These are phyloP conservation scores for Plasmodium chabaudi DNA, from an alignment of 169 alveolate species.

Conservation along the genomic window DNA sequence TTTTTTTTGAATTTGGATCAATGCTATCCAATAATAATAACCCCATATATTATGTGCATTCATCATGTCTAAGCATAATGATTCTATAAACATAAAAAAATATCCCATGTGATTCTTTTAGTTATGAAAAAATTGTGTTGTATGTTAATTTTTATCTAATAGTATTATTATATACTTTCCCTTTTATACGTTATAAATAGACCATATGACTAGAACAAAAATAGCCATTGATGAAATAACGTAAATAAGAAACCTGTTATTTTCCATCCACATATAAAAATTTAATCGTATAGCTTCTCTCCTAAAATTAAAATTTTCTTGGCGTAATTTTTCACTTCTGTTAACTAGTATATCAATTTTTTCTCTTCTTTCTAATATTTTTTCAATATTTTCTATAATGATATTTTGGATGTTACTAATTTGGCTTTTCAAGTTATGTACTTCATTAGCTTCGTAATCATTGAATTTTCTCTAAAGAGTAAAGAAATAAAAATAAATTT, in stretches of 20 bases:
- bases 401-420: slow-evolving; percentile 71
- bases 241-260: slow-evolving; percentile 45
- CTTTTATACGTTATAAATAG: slow-evolving; percentile 43
- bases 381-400: slow-evolving; percentile 70
- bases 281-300: slow-evolving; percentile 68
- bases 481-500: not conserved
- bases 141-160: too few relatives aligned
- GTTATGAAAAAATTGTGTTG: too few relatives aligned
- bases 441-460: slow-evolving; percentile 67
- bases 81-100: too few relatives aligned
- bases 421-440: slow-evolving; percentile 59
- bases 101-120: too few relatives aligned
- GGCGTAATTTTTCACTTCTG: slow-evolving; percentile 67
- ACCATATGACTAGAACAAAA: slow-evolving; percentile 61
- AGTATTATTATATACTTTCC: too few relatives aligned
- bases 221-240: slow-evolving; percentile 52
- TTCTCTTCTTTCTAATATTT: slow-evolving; percentile 71
- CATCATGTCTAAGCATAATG: too few relatives aligned
- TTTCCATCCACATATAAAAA: slow-evolving; percentile 74
- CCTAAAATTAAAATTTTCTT: slow-evolving; percentile 60
- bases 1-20: too few relatives aligned
- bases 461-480: slow-evolving; percentile 41
- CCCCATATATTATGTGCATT: too few relatives aligned
- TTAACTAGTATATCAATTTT: slow-evolving; percentile 70
- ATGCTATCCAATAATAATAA: too few relatives aligned